phyloP scores from a whole-genome alignment of 192 early-diverging fungal species.

The Umbelopsis sp. region DNA sequence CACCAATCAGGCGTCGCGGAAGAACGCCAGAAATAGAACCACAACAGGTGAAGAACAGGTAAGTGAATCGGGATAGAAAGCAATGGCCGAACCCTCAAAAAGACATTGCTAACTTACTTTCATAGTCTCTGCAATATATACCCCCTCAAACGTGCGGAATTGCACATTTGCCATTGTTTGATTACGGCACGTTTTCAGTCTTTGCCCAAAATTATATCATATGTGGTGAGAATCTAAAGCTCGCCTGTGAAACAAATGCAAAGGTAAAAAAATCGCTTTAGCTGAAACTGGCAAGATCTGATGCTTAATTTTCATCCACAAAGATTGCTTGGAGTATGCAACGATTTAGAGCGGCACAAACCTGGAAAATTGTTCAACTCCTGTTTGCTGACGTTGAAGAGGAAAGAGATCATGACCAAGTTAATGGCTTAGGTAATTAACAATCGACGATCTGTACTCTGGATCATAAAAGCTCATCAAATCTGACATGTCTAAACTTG shows the following conservation, averaged over 20 bases:
- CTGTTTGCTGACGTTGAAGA: slow-evolving; percentile 50
- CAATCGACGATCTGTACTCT: too few relatives aligned
- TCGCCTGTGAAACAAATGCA: slow-evolving; percentile 63
- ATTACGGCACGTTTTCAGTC: slow-evolving; percentile 64
- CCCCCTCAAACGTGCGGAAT: slow-evolving; percentile 46
- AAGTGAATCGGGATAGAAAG: neutral
- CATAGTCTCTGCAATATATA: slow-evolving; percentile 34
- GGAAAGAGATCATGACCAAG: neutral
- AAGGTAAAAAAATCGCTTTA: slow-evolving; percentile 45
- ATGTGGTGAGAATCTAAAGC: slow-evolving; percentile 50
- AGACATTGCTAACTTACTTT: neutral
- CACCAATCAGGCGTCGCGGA: neutral
- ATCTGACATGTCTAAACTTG: too few relatives aligned
- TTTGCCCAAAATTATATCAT: slow-evolving; percentile 71
- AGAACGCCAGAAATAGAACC: neutral
- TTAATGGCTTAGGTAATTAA: neutral
- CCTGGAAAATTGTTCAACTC: slow-evolving; percentile 74
- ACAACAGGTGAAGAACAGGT: slow-evolving; percentile 23
- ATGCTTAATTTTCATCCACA: neutral
- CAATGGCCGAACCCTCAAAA: neutral
- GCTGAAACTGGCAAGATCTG: neutral
- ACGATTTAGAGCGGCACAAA: slow-evolving; percentile 65
- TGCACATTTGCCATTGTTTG: slow-evolving; percentile 57
- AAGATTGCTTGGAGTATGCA: slow-evolving; percentile 66
- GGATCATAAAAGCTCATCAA: too few relatives aligned